Conservation (phyloP, 805 yeast species). For the Candida ulmi region DNA sequence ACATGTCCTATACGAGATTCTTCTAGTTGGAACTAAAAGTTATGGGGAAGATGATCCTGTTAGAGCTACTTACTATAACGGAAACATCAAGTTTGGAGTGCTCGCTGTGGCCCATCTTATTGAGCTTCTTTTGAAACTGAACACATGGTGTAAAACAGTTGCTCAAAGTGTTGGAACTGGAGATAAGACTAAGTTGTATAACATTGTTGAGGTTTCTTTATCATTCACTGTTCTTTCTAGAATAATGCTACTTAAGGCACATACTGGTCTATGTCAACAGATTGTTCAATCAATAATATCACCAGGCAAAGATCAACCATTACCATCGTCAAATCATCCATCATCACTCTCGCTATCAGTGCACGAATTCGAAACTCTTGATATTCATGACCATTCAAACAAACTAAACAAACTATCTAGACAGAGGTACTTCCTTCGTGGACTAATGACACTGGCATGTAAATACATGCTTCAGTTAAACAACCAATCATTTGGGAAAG, state of each 20-base stretch:
- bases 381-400: constrained; percentile 2
- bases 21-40: constrained; percentile 8
- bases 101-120: constrained; percentile 17
- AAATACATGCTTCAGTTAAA: constrained; percentile 8
- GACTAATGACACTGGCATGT: constrained; percentile 7
- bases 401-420: constrained; percentile 6
- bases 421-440: constrained; percentile 11
- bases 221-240: constrained; percentile 8
- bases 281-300: background rate
- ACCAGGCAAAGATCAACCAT: background rate
- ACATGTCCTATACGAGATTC: constrained; percentile 15
- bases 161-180: constrained; percentile 2
- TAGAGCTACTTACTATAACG: constrained; percentile 9
- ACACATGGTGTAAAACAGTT: constrained; percentile 3
- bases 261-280: constrained; percentile 3
- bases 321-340: background rate
- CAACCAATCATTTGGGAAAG: constrained; percentile 11
- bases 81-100: constrained; percentile 17
- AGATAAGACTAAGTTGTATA: constrained; percentile 6
- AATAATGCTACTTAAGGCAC: constrained; percentile 12
- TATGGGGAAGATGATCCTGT: constrained; percentile 6
- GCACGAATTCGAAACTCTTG: constrained; percentile 13
- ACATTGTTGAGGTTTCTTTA: constrained; percentile 13
- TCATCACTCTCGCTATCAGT: constrained; percentile 2
- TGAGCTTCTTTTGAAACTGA: constrained; percentile 14